Percentiles rank a stretch among this genome's conserved stretches.
phyloP scores from a whole-genome alignment of 208 protist genomes.

The Phytomonas sp. region DNA sequence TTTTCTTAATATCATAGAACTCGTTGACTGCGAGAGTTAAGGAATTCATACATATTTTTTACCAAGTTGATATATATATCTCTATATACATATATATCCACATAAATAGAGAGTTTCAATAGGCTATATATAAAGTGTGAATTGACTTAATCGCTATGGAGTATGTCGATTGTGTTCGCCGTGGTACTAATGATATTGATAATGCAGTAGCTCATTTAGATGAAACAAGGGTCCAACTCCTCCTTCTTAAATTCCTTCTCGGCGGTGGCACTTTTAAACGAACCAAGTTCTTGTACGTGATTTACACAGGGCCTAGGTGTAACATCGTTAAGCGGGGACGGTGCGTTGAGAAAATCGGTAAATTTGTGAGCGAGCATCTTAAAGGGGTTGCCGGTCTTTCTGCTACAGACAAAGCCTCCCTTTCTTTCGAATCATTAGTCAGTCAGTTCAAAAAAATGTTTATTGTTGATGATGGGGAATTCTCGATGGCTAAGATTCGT shows the following conservation, averaged over 20 bases:
- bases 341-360: constrained; percentile 52
- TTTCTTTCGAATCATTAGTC: constrained; percentile 57
- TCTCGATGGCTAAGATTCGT: constrained; percentile 70
- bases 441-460: constrained; percentile 63
- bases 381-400: constrained; percentile 54
- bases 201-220: constrained; percentile 54
- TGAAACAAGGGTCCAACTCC: constrained; percentile 63
- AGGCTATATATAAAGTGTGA: background rate
- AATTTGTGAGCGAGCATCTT: constrained; percentile 39
- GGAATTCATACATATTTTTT: background rate
- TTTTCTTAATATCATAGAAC: background rate
- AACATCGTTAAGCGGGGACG: constrained; percentile 68
- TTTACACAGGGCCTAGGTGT: constrained; percentile 65
- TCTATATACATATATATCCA: background rate
- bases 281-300: constrained; percentile 79
- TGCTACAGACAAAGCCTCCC: constrained; percentile 45
- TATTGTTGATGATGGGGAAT: constrained; percentile 59
- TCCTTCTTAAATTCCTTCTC: constrained; percentile 75
- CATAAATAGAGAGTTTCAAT: background rate
- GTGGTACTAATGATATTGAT: constrained; percentile 60
- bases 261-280: constrained; percentile 81
- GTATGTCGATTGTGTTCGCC: constrained; percentile 40
- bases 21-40: background rate
- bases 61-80: background rate
- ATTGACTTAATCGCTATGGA: constrained; percentile 15